Base-by-base conservation (phyloP, 176 grass and related monocot genomes). In the Cenchrus americanus region DNA sequence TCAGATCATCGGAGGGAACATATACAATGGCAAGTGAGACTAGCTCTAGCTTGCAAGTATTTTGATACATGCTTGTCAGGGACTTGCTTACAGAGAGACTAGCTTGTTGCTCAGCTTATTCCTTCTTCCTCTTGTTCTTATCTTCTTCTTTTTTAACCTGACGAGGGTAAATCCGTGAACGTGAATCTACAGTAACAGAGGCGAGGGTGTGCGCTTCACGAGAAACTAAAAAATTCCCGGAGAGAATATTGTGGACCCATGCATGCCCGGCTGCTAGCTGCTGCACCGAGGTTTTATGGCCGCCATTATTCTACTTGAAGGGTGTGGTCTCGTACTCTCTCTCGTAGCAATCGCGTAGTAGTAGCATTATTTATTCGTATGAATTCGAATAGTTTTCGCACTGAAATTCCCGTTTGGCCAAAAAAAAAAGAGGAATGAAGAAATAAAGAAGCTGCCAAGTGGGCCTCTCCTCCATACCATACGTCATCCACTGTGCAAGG, bases 221-320 rank as follows among this genome's bases (percentile, higher is more conserved):
- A 79, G 75, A 66, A 79, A 74, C 81, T 59, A 73, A 83, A 83
- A 88, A 79, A 84, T 80, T 80, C 87, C 68, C 4, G 5, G 61
- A 26, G 61, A 26, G 26, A 68, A 80, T 68, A 69, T 26, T 50
- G 50, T 88, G 81, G 87, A 52, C 81, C 81, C 87, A 83, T 51
- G 73, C 60, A 23, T 4, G 34, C 34, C 3, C 34, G 34, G 34
- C 37, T 23, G 44, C 23, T 59, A 3, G 34, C 37, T 23, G 44
- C 23, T 59, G 62, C 79, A 17, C 52, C 52, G 14, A 73, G 49
- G 81, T 84, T 84, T 68, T 68, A 75, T 84, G 75, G 69, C 75
- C 6, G 76, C 78, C 62, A 82, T 90, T 86, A 72, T 78, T 52
- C 76, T 60, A 59, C 42, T 53, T 55, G 52, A 61, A 72, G 52